Conservation (phyloP, 495 filamentous ascomycete species). For the Penicillium nucicola region DNA sequence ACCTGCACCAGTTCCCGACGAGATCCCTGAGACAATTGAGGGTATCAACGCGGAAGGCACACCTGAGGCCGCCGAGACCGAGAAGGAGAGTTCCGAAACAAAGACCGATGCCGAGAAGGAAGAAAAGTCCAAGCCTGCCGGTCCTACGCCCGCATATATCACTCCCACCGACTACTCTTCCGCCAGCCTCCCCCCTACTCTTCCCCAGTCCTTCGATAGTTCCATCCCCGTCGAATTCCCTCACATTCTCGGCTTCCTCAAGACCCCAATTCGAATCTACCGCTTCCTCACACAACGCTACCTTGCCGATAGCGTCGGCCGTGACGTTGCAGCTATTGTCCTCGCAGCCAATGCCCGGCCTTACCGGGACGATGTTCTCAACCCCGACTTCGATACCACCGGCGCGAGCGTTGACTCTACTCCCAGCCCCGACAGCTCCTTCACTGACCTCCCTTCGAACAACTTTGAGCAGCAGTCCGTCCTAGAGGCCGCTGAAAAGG, state of each 20-base stretch:
- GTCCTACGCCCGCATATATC: constrained; percentile 59
- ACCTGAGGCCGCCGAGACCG: neutral
- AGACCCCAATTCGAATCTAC: constrained; percentile 80
- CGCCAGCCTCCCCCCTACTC: constrained; percentile 53
- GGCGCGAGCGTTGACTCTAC: constrained; percentile 31
- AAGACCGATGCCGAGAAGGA: constrained; percentile 37
- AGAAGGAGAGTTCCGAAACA: constrained; percentile 16
- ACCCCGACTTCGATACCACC: constrained; percentile 21
- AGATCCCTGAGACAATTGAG: constrained; percentile 25
- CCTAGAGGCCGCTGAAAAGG: constrained; percentile 73
- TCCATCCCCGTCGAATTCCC: constrained; percentile 74
- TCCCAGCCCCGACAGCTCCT: constrained; percentile 12
- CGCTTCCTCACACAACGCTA: constrained; percentile 85
- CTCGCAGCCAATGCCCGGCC: constrained; percentile 59
- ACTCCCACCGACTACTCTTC: constrained; percentile 63
- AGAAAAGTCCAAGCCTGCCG: constrained; percentile 44
- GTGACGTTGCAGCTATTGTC: constrained; percentile 82
- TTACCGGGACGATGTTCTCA: constrained; percentile 32
- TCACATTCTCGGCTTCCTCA: constrained; percentile 89
- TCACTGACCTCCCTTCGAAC: constrained; percentile 12
- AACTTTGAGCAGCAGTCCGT: constrained; percentile 65
- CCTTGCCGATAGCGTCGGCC: constrained; percentile 83
- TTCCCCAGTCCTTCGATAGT: constrained; percentile 62
- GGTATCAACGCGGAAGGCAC: constrained; percentile 27
- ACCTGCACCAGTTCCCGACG: constrained; percentile 16